Percentiles rank a stretch among this genome's conserved stretches.
These are phyloP conservation scores for Mitragyna speciosa DNA, from an alignment of 257 asterid genomes.

Conservation along the genomic window DNA sequence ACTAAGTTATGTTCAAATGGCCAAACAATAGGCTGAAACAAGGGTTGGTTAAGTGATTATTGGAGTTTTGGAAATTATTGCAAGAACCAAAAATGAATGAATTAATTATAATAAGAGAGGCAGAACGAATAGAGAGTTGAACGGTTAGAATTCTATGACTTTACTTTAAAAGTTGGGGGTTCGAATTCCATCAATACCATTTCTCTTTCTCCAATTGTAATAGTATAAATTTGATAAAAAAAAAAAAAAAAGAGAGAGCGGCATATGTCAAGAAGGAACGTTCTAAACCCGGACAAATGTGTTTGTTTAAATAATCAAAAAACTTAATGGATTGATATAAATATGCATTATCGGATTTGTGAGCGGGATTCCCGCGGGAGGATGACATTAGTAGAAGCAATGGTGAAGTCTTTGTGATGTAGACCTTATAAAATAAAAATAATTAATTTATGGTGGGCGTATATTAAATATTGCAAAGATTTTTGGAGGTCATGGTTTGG, in stretches of 20 bases:
- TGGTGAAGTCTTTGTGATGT: constrained; percentile 9
- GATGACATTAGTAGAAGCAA: neutral
- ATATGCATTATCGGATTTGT: constrained; percentile 1
- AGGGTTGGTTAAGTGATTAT: neutral
- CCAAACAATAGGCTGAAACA: neutral
- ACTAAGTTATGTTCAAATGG: neutral
- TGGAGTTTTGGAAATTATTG: neutral
- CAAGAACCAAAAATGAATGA: neutral
- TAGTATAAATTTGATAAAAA: too few species aligned
- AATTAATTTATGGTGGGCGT: neutral
- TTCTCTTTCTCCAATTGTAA: too few species aligned
- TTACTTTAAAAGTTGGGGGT: too few species aligned
- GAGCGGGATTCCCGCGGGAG: constrained; percentile 18
- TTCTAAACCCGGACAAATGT: neutral
- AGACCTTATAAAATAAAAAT: neutral
- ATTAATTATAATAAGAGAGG: neutral
- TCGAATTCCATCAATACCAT: too few species aligned
- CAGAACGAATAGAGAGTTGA: too few species aligned
- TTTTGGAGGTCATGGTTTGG: neutral
- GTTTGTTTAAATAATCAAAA: too few species aligned
- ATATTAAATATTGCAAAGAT: neutral
- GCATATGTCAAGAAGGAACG: neutral
- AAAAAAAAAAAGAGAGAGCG: too few species aligned
- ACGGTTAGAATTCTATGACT: too few species aligned
- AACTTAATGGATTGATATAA: neutral